Conservation (phyloP, 2,329 filamentous ascomycete species). For the Colletotrichum kahawae region DNA sequence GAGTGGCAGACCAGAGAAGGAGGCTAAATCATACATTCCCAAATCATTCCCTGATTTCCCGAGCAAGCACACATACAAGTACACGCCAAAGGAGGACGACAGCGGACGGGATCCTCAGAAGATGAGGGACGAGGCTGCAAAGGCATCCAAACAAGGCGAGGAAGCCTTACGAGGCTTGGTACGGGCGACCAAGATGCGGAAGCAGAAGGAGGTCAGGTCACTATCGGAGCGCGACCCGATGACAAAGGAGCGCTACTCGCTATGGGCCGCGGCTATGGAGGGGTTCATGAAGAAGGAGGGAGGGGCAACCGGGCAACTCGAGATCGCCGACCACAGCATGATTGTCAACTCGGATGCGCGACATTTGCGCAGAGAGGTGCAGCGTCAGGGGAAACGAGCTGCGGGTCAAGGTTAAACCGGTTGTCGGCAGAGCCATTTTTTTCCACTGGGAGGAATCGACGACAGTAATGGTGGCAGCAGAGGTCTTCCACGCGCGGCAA, state of each 20-base stretch:
- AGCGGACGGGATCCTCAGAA: slow-evolving; percentile 57
- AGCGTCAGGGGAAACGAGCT: slow-evolving; percentile 49
- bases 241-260: slow-evolving; percentile 59
- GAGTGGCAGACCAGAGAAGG: slow-evolving; percentile 63
- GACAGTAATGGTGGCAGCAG: neutral
- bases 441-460: neutral
- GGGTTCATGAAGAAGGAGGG: slow-evolving; percentile 51
- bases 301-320: slow-evolving; percentile 43
- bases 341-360: slow-evolving; percentile 64
- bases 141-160: slow-evolving; percentile 66
- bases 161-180: slow-evolving; percentile 64
- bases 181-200: slow-evolving; percentile 66
- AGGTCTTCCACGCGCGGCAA: neutral
- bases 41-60: slow-evolving; percentile 65
- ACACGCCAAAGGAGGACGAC: slow-evolving; percentile 57
- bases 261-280: slow-evolving; percentile 68
- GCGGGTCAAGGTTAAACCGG: slow-evolving; percentile 19
- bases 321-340: slow-evolving; percentile 68
- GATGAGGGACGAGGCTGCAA: slow-evolving; percentile 63
- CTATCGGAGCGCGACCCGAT: slow-evolving; percentile 57
- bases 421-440: neutral
- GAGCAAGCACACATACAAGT: slow-evolving; percentile 68
- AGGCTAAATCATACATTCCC: slow-evolving; percentile 61
- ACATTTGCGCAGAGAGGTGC: slow-evolving; percentile 59
- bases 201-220: slow-evolving; percentile 67